These are phyloP conservation scores for Hypoxylon sp. DNA, from an alignment of 2,329 filamentous ascomycete species.

Conservation along the genomic window DNA sequence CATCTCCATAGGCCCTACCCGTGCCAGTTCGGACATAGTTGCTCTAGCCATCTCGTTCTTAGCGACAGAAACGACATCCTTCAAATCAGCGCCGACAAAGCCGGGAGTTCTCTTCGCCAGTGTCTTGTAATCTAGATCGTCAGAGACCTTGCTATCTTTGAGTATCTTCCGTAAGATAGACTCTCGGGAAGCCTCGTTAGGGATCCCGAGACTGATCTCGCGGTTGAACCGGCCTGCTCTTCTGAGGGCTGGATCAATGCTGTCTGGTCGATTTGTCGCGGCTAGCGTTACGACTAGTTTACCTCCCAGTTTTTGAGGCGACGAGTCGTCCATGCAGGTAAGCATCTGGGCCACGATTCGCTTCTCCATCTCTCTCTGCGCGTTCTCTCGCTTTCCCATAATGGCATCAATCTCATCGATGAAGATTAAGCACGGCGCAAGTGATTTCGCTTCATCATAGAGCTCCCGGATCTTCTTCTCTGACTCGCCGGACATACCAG, in stretches of 20 bases:
- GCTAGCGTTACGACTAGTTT: slow-evolving; percentile 89
- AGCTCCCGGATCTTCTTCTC: slow-evolving; percentile 86
- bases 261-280: slow-evolving; percentile 88
- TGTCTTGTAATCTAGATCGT: slow-evolving; percentile 75
- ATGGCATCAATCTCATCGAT: slow-evolving; percentile 94
- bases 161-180: slow-evolving; percentile 81
- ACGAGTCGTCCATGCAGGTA: slow-evolving; percentile 85
- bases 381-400: slow-evolving; percentile 82
- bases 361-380: slow-evolving; percentile 89
- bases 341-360: slow-evolving; percentile 84
- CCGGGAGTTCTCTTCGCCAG: slow-evolving; percentile 88
- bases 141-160: slow-evolving; percentile 67
- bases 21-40: slow-evolving; percentile 44
- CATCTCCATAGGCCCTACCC: slow-evolving; percentile 33
- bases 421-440: slow-evolving; percentile 89
- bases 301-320: slow-evolving; percentile 71
- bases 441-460: slow-evolving; percentile 85
- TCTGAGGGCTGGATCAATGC: slow-evolving; percentile 79
- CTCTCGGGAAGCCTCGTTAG: slow-evolving; percentile 78
- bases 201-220: slow-evolving; percentile 88
- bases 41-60: slow-evolving; percentile 48
- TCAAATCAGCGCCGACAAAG: slow-evolving; percentile 90
- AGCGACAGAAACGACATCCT: slow-evolving; percentile 64
- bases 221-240: slow-evolving; percentile 80
- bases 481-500: slow-evolving; percentile 88